Evolutionary conservation across 495 filamentous ascomycete species (phyloP).

Genomic region (Penicillium pulvis): DNA sequence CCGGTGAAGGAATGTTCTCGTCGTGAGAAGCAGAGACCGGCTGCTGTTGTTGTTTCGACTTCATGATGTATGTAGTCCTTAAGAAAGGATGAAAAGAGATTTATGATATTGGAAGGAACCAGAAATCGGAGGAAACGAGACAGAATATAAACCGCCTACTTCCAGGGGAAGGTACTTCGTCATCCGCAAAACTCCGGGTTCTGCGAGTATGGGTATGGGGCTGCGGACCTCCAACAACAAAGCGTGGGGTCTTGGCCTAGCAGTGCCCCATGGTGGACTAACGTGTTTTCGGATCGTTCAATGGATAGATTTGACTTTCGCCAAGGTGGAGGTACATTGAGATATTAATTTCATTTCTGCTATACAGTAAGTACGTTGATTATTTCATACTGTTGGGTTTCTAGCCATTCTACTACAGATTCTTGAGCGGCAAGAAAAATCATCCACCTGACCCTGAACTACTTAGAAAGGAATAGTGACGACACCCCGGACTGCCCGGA

Average conservation of each 20-base stretch:
- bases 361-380: neutral
- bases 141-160: constrained; percentile 10
- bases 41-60: constrained; percentile 25
- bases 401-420: neutral
- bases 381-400: neutral
- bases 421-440: neutral
- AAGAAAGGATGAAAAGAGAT: constrained; percentile 6
- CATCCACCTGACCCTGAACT: neutral
- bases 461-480: neutral
- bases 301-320: constrained; percentile 11
- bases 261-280: constrained; percentile 8
- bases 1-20: constrained; percentile 25
- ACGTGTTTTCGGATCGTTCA: constrained; percentile 10
- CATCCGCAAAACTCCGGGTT: constrained; percentile 25
- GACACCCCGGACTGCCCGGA: neutral
- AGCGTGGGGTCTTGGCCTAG: constrained; percentile 11
- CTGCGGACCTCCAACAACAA: constrained; percentile 6
- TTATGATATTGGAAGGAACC: neutral
- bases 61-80: constrained; percentile 14
- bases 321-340: constrained; percentile 6
- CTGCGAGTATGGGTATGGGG: constrained; percentile 1
- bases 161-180: constrained; percentile 13
- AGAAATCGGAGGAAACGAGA: constrained; percentile 1
- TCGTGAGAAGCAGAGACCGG: constrained; percentile 30
- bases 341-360: neutral